Base-by-base conservation (phyloP, 352 stramenopile species). In the Phytophthora agathidicida region DNA sequence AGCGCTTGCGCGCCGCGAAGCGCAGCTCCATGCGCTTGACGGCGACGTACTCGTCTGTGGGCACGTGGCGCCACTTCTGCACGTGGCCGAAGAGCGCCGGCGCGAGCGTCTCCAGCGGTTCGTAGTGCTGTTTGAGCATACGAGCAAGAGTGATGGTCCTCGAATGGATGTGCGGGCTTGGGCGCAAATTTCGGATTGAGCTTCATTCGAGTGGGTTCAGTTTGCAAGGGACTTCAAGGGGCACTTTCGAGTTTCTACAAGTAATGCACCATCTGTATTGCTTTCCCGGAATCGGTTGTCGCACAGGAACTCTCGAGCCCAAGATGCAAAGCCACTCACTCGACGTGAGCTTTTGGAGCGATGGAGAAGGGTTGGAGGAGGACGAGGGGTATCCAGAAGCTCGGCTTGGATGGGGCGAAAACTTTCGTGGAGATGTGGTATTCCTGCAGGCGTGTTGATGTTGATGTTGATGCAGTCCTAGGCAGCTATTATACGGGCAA, bases 11-110 rank as follows among this genome's bases (percentile, higher is more conserved):
- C 24, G 78, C 74, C 1, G 81, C 83, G 30, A 66, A 78, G 17
- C 43, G 55, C 23, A 92, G 68, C 38, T 93, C 82, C 70, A 95
- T 85, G 68, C 77, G 83, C 75, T 95, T 95, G 60, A 92, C 68
- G 16, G 84, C 86, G 48, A 91, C 81, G 43, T 72, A 56, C 41
- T 91, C 77, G 37, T 72, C 68, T 7, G 77, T 79, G 14, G 28
- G 45, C 16, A 66, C 38, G 60, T 93, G 68, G 16, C 73, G 74
- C 63, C 79, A 89, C 56, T 83, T 80, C 17, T 85, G 64, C 38
- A 95, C 83, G 52, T 74, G 62, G 17, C 86, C 86, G 47, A 88
- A 95, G 23, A 95, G 77, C 51, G 86, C 83, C 1, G 73, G 65
- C 24, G 81, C 81, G 37, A 95, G 71, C 52, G 68, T 80, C 53